A percentile compares a stretch with the other conserved stretches of the same genome.
These are phyloP conservation scores for Yarrowia osloensis DNA, from an alignment of 805 yeast species.

Conservation along the genomic window DNA sequence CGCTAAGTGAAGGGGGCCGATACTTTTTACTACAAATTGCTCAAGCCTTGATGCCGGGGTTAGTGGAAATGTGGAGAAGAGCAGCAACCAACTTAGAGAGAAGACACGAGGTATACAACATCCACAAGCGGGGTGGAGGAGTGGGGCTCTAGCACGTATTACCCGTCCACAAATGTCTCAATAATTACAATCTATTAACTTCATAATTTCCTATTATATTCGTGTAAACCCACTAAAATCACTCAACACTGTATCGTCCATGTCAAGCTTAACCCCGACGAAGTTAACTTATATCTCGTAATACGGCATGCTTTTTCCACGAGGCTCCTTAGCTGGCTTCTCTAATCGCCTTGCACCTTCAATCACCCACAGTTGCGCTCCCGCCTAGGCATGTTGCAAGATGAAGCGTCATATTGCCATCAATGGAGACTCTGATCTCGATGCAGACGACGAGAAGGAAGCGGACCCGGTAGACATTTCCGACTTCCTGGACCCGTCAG, in stretches of 20 bases:
- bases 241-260: neutral
- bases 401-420: slow-evolving; percentile 9
- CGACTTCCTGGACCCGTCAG: slow-evolving; percentile 10
- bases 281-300: neutral
- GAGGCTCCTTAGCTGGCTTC: neutral
- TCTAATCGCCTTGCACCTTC: neutral
- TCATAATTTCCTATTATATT: neutral
- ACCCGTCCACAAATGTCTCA: neutral
- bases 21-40: neutral
- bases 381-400: neutral
- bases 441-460: slow-evolving; percentile 21
- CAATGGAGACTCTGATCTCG: slow-evolving; percentile 23
- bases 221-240: slow-evolving; percentile 8
- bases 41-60: neutral
- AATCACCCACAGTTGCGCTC: neutral
- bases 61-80: neutral
- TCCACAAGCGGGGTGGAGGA: too few species aligned
- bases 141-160: neutral
- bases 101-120: neutral
- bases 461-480: neutral
- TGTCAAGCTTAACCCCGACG: slow-evolving; percentile 14
- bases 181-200: neutral
- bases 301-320: neutral
- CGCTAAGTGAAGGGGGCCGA: neutral
- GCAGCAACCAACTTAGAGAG: neutral